Conservation (phyloP, 108 stramenopile species). For the Schizochytrium sp. region DNA sequence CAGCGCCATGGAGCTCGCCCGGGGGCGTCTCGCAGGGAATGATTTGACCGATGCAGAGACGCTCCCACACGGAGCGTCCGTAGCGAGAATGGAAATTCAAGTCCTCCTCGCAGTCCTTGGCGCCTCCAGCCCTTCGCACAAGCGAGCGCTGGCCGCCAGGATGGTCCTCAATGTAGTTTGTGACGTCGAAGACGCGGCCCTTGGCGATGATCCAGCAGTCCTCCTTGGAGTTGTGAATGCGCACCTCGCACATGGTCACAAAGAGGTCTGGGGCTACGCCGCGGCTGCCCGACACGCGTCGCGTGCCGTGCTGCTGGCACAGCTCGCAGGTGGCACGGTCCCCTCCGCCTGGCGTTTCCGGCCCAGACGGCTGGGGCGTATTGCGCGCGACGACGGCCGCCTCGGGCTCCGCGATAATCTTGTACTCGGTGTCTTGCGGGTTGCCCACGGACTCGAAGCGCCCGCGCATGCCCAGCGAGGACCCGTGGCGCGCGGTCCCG, state of each 20-base stretch:
- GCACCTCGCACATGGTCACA: conserved; percentile 6
- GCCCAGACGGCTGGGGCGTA: neutral
- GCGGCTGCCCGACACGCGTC: neutral
- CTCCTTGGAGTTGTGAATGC: neutral
- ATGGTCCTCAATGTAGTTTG: neutral
- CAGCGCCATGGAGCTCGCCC: neutral
- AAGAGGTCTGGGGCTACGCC: neutral
- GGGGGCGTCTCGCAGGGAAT: neutral
- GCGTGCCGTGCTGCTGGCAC: neutral
- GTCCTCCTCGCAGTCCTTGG: neutral
- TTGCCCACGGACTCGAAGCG: neutral
- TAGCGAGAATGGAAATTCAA: neutral
- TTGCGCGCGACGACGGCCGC: neutral
- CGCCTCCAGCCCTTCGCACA: neutral
- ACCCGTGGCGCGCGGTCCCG: too few species aligned
- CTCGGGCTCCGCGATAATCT: neutral
- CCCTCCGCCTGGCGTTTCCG: neutral
- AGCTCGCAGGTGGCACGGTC: neutral
- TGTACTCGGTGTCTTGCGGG: neutral
- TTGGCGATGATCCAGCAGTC: neutral
- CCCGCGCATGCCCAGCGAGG: too few species aligned
- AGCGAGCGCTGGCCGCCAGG: neutral
- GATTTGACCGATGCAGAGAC: neutral
- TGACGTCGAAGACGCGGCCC: neutral
- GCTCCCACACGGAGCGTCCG: neutral